Evolutionary conservation across 164 flowering plant genomes (phyloP), one percentile per base, ranked within the genome.

Genomic region (Vitis rotundifolia): DNA sequence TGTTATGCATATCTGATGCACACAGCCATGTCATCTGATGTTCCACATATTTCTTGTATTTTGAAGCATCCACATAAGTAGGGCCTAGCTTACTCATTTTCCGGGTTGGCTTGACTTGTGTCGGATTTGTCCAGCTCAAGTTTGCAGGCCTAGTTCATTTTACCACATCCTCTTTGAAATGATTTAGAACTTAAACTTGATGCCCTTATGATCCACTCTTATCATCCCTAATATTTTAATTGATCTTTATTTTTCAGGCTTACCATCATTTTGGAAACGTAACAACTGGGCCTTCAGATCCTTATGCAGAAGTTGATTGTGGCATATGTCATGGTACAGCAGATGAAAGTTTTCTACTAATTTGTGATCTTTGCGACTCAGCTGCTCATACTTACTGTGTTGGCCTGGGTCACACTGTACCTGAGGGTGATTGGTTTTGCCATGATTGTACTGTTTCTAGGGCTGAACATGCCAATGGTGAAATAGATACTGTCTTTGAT

Each of bases 351-450:
- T 86, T 86, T 71, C 69, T 88, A 19, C 67, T 91, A 44, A 84
- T 91, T 22, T 91, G 97, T 79, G 91, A 90, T 76, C 89, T 91
- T 52, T 93, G 97, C 77, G 97, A 91, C 73, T 69, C 87, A 1
- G 91, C 89, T 56, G 69, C 86, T 71, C 97, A 93, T 76, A 86
- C 93, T 18, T 90, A 86, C 68, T 93, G 98, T 75, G 85, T 85
- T 78, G 98, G 97, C 47, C 81, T 91, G 60, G 94, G 92, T 66
- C 19, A 18, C 31, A 82, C 85, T 67, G 87, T 93, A 37, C 98
- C 97, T 18, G 90, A 91, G 67, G 93, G 92, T 73, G 91, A 91
- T 77, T 91, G 95, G 97, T 90, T 83, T 72, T 91, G 97, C 68
- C 79, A 68, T 49, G 91, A 89, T 63, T 93, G 98, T 68, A 29